These are phyloP conservation scores for Debaryomyces castellii DNA, from an alignment of 805 yeast genomes.

Conservation along the genomic window DNA sequence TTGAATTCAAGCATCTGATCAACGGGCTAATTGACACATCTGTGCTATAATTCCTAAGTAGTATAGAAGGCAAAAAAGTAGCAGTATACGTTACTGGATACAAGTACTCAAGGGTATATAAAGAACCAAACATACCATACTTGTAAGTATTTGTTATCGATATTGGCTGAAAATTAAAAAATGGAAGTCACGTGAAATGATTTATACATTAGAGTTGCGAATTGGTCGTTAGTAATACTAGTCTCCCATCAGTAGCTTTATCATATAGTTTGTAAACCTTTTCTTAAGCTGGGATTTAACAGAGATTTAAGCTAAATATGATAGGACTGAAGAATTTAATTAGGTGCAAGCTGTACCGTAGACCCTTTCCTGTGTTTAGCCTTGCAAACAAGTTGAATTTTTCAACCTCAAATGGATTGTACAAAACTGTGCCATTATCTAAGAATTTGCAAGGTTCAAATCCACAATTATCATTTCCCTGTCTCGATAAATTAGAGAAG, in stretches of 20 bases:
- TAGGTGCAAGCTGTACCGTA: neutral
- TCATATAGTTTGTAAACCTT: neutral
- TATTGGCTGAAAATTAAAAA: neutral
- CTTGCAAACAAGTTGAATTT: neutral
- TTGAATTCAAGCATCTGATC: slow-evolving; percentile 15
- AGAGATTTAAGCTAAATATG: neutral
- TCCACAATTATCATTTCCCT: slow-evolving; percentile 77
- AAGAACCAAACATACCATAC: neutral
- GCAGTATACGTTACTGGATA: slow-evolving; percentile 15
- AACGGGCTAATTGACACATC: slow-evolving; percentile 11
- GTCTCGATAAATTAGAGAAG: slow-evolving; percentile 73
- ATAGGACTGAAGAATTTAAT: neutral
- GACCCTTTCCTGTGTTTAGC: neutral
- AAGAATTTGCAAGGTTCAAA: slow-evolving; percentile 37
- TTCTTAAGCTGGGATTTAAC: neutral
- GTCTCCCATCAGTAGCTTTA: neutral
- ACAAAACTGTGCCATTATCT: slow-evolving; percentile 3
- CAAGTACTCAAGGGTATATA: neutral
- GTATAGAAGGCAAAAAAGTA: slow-evolving; percentile 21
- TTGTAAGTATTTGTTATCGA: neutral
- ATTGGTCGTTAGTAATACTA: neutral
- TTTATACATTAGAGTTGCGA: slow-evolving; percentile 1
- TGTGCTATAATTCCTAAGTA: slow-evolving; percentile 11
- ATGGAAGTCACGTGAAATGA: slow-evolving; percentile 11
- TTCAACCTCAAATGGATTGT: neutral